Percentiles rank a stretch among this genome's conserved stretches.
Evolutionary conservation across 2,329 filamentous ascomycete genomes (phyloP).

Genomic region (Trichoderma sp.): DNA sequence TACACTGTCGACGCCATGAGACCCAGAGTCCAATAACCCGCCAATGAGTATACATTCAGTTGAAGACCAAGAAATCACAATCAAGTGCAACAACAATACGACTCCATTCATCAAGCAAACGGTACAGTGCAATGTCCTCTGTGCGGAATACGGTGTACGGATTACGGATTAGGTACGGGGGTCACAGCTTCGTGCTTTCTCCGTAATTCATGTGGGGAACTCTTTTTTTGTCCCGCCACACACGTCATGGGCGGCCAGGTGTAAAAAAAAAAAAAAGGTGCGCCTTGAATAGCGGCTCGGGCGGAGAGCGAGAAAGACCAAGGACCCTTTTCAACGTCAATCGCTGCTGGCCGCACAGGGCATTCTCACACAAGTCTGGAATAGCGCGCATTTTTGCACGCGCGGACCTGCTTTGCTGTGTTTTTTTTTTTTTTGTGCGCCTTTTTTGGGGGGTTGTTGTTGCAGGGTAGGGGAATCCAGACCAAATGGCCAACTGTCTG

Average conservation of each 20-base stretch:
- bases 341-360: not conserved
- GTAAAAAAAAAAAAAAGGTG: not conserved
- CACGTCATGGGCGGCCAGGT: not conserved
- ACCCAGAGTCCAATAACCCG: not conserved
- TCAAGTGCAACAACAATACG: not conserved
- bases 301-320: not conserved
- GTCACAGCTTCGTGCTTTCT: not conserved
- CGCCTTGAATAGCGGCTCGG: not conserved
- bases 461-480: not conserved
- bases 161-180: not conserved
- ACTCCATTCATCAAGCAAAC: not conserved
- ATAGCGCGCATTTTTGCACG: not conserved
- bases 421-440: not conserved
- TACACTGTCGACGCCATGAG: not conserved
- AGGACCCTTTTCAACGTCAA: not conserved
- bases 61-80: not conserved
- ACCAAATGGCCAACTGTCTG: not conserved
- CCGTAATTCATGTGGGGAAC: not conserved
- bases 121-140: not conserved
- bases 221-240: not conserved
- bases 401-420: not conserved
- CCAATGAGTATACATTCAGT: not conserved
- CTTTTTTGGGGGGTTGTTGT: not conserved
- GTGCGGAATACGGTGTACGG: not conserved
- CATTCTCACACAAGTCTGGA: not conserved